Conservation (phyloP, 1,284 basidiomycete genomes). For the Apiotrichum sp. region DNA sequence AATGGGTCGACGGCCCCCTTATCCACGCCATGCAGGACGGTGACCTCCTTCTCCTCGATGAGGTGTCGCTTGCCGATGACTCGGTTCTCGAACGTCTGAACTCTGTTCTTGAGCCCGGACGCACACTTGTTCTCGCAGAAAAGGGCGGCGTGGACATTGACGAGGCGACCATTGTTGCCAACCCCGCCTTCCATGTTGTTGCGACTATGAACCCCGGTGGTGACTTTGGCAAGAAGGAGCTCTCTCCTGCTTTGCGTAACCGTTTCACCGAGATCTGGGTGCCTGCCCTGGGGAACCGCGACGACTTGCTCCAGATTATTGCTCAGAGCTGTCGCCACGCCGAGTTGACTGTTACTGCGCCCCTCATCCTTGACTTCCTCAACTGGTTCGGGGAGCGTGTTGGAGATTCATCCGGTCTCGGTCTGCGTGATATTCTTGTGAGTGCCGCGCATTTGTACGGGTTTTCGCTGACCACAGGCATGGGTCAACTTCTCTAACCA, state of each 20-base stretch:
- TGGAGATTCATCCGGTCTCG: conserved; percentile 57
- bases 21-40: conserved; percentile 85
- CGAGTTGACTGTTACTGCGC: conserved; percentile 58
- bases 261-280: conserved; percentile 99
- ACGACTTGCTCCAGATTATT: conserved; percentile 76
- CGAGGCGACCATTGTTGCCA: conserved; percentile 62
- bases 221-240: conserved; percentile 98
- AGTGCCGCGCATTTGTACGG: conserved; percentile 31
- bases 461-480: conserved; percentile 53
- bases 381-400: conserved; percentile 69
- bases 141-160: conserved; percentile 71
- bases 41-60: conserved; percentile 85
- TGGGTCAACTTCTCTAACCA: conserved; percentile 87
- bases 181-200: conserved; percentile 72
- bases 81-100: conserved; percentile 97
- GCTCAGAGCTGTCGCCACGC: conserved; percentile 63
- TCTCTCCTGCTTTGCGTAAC: conserved; percentile 93
- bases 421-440: conserved; percentile 84
- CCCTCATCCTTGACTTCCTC: conserved; percentile 68
- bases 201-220: conserved; percentile 99
- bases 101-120: conserved; percentile 85
- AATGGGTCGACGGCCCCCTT: conserved; percentile 94
- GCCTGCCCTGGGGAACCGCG: conserved; percentile 69
- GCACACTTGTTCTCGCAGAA: conserved; percentile 89
- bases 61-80: conserved; percentile 97